phyloP scores from a whole-genome alignment of 2,329 filamentous ascomycete genomes.

The Beauveria sp. region DNA sequence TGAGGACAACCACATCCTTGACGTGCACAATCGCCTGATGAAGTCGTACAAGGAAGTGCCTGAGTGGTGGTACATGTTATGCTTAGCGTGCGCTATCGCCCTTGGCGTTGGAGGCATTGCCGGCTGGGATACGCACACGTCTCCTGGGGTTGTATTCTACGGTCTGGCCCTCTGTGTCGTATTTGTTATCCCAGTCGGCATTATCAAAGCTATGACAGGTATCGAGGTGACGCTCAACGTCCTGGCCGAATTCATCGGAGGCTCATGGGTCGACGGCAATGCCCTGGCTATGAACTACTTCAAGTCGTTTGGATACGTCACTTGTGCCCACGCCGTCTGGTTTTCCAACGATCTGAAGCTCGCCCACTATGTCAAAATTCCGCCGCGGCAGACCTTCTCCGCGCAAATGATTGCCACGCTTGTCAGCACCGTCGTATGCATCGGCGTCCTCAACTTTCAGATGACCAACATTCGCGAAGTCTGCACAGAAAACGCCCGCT shows the following conservation, averaged over 20 bases:
- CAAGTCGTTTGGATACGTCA: slow-evolving; percentile 44
- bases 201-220: slow-evolving; percentile 46
- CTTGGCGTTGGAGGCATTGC: slow-evolving; percentile 40
- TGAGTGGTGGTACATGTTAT: slow-evolving; percentile 46
- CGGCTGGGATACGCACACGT: slow-evolving; percentile 42
- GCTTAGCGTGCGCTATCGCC: slow-evolving; percentile 35
- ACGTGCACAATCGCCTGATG: slow-evolving; percentile 44
- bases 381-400: slow-evolving; percentile 50
- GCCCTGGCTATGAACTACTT: slow-evolving; percentile 47
- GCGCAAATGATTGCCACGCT: slow-evolving; percentile 53
- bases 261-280: slow-evolving; percentile 42
- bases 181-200: slow-evolving; percentile 44
- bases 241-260: slow-evolving; percentile 45
- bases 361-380: slow-evolving; percentile 52
- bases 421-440: slow-evolving; percentile 42
- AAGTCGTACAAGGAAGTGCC: slow-evolving; percentile 39
- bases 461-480: slow-evolving; percentile 41
- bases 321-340: slow-evolving; percentile 42
- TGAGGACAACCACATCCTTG: slow-evolving; percentile 30
- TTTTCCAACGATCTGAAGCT: slow-evolving; percentile 43
- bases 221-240: slow-evolving; percentile 45
- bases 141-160: slow-evolving; percentile 43
- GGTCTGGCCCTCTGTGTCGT: slow-evolving; percentile 40
- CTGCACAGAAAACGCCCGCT: slow-evolving; percentile 38
- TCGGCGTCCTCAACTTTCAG: slow-evolving; percentile 41